A percentile compares a stretch with the other conserved stretches of the same genome.
These are phyloP conservation scores for Phlebiopsis flavidoalba DNA, from an alignment of 768 basidiomycete species.

Conservation along the genomic window DNA sequence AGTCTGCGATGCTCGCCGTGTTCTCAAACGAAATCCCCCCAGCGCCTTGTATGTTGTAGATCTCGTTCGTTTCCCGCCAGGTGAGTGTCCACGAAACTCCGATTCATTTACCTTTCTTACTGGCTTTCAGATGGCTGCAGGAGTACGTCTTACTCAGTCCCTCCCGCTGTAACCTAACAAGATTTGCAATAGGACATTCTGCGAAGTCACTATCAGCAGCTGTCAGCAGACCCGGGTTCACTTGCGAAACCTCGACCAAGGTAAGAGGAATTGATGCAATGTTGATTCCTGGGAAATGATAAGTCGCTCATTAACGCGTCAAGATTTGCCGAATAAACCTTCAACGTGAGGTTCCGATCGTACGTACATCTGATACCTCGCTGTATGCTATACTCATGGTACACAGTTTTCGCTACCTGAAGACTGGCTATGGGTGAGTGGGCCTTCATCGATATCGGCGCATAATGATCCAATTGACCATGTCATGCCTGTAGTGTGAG, in stretches of 20 bases:
- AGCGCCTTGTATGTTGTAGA: slow-evolving; percentile 97
- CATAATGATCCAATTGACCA: neutral
- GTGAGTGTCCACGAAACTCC: slow-evolving; percentile 31
- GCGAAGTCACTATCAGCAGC: slow-evolving; percentile 85
- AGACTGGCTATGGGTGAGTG: slow-evolving; percentile 92
- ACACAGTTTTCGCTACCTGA: slow-evolving; percentile 78
- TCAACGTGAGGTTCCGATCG: slow-evolving; percentile 89
- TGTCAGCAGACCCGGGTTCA: slow-evolving; percentile 93
- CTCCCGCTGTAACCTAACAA: neutral
- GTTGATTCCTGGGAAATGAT: neutral
- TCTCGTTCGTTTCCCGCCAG: slow-evolving; percentile 90
- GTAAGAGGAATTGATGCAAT: slow-evolving; percentile 29
- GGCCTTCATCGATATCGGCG: no score
- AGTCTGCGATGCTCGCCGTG: no score
- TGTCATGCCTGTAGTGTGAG: slow-evolving; percentile 61
- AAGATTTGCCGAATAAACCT: slow-evolving; percentile 96
- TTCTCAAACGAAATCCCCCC: neutral
- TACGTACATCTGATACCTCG: slow-evolving; percentile 35
- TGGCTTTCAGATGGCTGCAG: slow-evolving; percentile 44
- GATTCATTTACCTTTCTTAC: neutral
- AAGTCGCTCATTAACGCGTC: neutral
- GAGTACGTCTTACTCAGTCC: slow-evolving; percentile 32
- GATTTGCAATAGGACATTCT: slow-evolving; percentile 62
- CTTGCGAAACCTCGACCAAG: slow-evolving; percentile 94
- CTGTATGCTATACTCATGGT: neutral